phyloP scores from a whole-genome alignment of 805 yeast genomes.

The Phaffomyces antillensis region DNA sequence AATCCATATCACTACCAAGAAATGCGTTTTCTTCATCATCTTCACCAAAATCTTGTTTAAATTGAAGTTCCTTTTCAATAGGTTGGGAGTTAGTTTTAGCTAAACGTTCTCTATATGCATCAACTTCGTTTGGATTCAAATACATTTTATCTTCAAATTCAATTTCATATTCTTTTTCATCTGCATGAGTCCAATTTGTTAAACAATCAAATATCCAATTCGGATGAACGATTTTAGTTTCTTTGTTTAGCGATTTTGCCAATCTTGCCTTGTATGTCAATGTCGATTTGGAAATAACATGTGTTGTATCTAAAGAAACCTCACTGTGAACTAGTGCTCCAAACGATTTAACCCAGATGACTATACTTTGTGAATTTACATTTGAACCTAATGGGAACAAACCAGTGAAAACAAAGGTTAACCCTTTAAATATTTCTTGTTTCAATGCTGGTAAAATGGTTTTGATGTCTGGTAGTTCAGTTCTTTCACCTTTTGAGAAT shows the following conservation, averaged over 20 bases:
- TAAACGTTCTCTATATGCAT: slow-evolving; percentile 24
- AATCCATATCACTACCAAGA: slow-evolving; percentile 25
- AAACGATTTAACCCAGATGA: slow-evolving; percentile 85
- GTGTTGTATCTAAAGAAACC: slow-evolving; percentile 70
- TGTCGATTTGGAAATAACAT: slow-evolving; percentile 75
- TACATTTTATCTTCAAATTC: slow-evolving; percentile 41
- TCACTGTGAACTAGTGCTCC: slow-evolving; percentile 81
- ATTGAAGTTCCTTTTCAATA: slow-evolving; percentile 7
- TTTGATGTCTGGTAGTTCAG: slow-evolving; percentile 56
- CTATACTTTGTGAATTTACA: slow-evolving; percentile 74
- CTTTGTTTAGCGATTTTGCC: slow-evolving; percentile 55
- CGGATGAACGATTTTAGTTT: slow-evolving; percentile 74
- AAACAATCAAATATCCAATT: slow-evolving; percentile 90
- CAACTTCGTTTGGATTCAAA: slow-evolving; percentile 34
- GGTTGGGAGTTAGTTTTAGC: slow-evolving; percentile 20
- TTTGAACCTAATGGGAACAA: slow-evolving; percentile 79
- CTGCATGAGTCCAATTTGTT: slow-evolving; percentile 66
- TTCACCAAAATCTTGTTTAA: slow-evolving; percentile 29
- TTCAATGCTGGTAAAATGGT: slow-evolving; percentile 73
- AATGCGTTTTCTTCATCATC: slow-evolving; percentile 33
- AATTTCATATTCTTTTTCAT: slow-evolving; percentile 53
- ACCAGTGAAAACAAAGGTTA: slow-evolving; percentile 76
- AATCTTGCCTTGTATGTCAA: slow-evolving; percentile 79
- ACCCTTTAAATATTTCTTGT: slow-evolving; percentile 54
- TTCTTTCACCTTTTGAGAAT: slow-evolving; percentile 21